Evolutionary conservation across 768 basidiomycete genomes (phyloP), one percentile per base, ranked within the genome.

Genomic region (Tulasnella sp.): DNA sequence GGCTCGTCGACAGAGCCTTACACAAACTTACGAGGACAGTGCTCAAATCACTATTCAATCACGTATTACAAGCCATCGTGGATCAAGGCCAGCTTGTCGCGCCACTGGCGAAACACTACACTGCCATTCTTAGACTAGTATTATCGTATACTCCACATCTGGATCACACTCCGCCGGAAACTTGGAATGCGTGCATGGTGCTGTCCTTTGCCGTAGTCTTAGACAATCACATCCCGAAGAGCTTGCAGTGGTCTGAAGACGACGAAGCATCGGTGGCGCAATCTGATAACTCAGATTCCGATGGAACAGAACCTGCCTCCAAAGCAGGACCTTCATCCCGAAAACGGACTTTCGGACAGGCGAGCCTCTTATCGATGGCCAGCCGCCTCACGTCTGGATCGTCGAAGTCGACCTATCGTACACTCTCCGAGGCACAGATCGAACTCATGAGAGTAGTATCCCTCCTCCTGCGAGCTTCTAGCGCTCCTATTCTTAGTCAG

Each of bases 191-290:
- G 31, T 69, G 91, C 45, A 77, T 85, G 34, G 79, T 82, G 64
- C 71, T 89, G 42, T 79, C 78, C 41, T 92, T 94, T 73, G 88
- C 90, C 64, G 79, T 83, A 3, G 74, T 92, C 22, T 71, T 97
- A 3, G 81, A 78, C 10, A 84, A 87, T 64, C 66, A 69, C 62
- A 76, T 71, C 54, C 42, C 44, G 12, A 60, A 60, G n/a, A 29
- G 54, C 51, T 64, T 46, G 59, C 67, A 65, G 69, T n/a, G 73
- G 72, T 49, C 63, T 68, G 64, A 70, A 8, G 67, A 66, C 21
- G 66, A 66, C 17, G 64, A 68, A n/a, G 22, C 27, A 27, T 59
- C 46, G 25, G 24, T 29, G 24, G 34, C 31, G 17, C 57, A 64
- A 29, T 65, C 68, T 11, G 66, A 70, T 2, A 68, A 68, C 9